Evolutionary conservation across 2,329 filamentous ascomycete genomes (phyloP), one percentile per base, ranked within the genome.

Genomic region (Cladosporium austrohemisphaericum): DNA sequence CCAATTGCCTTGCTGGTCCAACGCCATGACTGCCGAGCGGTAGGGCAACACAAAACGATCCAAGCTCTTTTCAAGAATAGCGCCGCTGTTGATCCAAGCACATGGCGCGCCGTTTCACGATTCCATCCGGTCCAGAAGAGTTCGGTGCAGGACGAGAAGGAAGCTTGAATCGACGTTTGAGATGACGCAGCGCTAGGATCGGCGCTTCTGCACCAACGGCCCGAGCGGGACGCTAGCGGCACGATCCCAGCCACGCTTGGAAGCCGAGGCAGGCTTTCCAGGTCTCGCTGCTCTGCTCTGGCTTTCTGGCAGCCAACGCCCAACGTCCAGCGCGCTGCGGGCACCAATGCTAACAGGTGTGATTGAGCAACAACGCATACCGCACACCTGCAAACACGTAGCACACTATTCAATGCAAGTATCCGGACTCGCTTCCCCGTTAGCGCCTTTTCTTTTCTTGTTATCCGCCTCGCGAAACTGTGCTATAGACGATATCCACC

Each of bases 1-100:
- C 65, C 65, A 68, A 52, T 68, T 68, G 23, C 59, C 51, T 51
- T 65, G 63, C 36, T 60, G 57, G 43, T 68, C 62, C 31, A 68
- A 54, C 18, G 65, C 65, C 65, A 67, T 66, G 28, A 4, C 25
- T 29, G 16, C 9, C 6, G 8, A 33, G 14, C 35, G 25, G 19
- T 16, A 23, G 7, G 16, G n/a, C 22, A n/a, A 23, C 7, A 22
- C 41, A 25, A 8, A n/a, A 19, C 14, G 41, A 19, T 16, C 44
- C 23, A 22, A 14, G 26, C 44, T 18, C 23, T 38, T 32, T 9
- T 37, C 16, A 31, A 26, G 19, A 18, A n/a, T 19, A 11, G 25
- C 29, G 18, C n/a, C 11, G 23, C 13, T 18, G 25, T 29, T 47
- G 33, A 37, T 23, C 18, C 16, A 20, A 29, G 28, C 29, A 26